phyloP scores from a whole-genome alignment of 2,329 filamentous ascomycete genomes.

The Corynespora cassiicola region DNA sequence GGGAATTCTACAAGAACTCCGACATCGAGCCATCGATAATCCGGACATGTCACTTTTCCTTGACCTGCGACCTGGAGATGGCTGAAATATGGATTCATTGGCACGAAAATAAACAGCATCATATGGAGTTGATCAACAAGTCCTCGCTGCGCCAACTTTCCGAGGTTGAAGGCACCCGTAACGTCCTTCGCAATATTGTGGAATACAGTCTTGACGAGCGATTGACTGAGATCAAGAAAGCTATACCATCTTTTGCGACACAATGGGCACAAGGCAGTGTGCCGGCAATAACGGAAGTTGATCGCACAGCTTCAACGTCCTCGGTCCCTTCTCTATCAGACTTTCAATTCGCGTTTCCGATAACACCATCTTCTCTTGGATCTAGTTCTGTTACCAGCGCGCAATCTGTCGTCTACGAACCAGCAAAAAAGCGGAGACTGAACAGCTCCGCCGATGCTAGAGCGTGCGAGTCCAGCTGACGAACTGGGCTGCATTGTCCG shows the following conservation, averaged over 20 bases:
- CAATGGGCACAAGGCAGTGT: too few relatives aligned
- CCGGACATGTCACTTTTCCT: constrained; percentile 3
- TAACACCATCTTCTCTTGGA: too few relatives aligned
- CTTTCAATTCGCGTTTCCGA: too few relatives aligned
- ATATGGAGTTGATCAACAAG: constrained; percentile 5
- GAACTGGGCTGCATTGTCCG: constrained; percentile 44
- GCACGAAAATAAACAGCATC: constrained; percentile 1
- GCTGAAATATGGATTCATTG: background rate
- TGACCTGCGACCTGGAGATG: constrained; percentile 11
- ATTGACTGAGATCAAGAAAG: constrained; percentile 3
- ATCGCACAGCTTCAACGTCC: too few relatives aligned
- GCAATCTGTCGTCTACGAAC: too few relatives aligned
- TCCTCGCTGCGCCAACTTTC: constrained; percentile 7
- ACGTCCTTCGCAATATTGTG: constrained; percentile 7
- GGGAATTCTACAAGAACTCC: constrained; percentile 13
- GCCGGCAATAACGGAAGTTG: too few relatives aligned
- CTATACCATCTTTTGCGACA: constrained; percentile 1
- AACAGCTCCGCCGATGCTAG: constrained; percentile 36
- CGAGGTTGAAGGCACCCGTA: constrained; percentile 6
- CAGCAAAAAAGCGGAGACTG: too few relatives aligned
- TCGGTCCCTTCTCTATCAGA: too few relatives aligned
- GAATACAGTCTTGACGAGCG: constrained; percentile 6
- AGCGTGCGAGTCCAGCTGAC: too few relatives aligned
- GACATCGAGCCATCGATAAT: background rate
- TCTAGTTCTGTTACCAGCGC: too few relatives aligned